These are phyloP conservation scores for Trichoderma polysporum DNA, from an alignment of 2,329 filamentous ascomycete species.

Conservation along the genomic window DNA sequence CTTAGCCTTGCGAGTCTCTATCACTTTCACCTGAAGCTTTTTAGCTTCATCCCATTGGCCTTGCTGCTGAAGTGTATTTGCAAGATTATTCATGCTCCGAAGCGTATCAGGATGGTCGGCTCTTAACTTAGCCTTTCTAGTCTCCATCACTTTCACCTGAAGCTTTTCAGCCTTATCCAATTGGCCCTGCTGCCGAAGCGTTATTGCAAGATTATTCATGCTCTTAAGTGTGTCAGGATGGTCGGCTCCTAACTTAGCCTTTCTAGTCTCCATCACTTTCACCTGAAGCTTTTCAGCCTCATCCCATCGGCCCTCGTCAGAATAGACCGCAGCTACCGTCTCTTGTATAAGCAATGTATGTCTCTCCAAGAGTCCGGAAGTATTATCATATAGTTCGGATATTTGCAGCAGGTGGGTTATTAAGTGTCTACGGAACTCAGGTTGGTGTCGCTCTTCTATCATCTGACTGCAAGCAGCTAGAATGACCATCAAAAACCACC, in stretches of 20 bases:
- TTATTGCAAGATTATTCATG: not conserved
- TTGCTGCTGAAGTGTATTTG: not conserved
- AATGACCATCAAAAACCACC: too few species aligned
- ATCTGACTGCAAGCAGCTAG: too few species aligned
- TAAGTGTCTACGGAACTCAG: too few species aligned
- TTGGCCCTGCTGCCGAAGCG: not conserved
- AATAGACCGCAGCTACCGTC: too few species aligned
- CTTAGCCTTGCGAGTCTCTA: not conserved
- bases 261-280: not conserved
- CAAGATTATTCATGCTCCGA: not conserved
- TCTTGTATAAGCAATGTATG: too few species aligned
- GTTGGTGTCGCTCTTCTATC: too few species aligned
- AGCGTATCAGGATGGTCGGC: not conserved
- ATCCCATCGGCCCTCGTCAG: not conserved
- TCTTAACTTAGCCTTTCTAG: not conserved
- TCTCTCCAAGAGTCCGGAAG: too few species aligned
- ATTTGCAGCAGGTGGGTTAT: too few species aligned
- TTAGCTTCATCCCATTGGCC: not conserved
- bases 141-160: not conserved
- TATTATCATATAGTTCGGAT: too few species aligned
- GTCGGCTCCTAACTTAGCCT: not conserved
- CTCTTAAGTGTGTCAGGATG: not conserved
- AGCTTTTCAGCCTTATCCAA: not conserved
- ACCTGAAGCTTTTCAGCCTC: not conserved
- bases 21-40: not conserved